Base-by-base conservation (phyloP, 306 rosid genomes). In the Trichosanthes truncata region DNA sequence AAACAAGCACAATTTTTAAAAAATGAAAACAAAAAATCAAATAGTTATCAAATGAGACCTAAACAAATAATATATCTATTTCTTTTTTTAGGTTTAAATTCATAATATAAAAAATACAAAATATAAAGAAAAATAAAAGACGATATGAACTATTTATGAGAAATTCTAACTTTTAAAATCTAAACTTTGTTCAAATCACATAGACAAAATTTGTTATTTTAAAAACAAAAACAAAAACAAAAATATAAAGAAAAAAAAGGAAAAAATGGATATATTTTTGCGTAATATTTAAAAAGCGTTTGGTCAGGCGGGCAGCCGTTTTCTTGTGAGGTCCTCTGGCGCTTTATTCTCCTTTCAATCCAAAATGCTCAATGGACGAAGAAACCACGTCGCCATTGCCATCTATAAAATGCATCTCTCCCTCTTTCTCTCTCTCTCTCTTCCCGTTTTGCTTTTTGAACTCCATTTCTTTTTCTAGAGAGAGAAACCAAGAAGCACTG, bases 271-370 rank as follows among this genome's bases (percentile, higher is more conserved):
- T 4, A 29, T 29, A 29, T 29, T 35, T 38, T 65, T 3, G 12
- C 41, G 0, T 25, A 26, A 66, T 66, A 66, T 66, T 66, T 66
- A 66, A 0, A 65, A 3, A 20, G 80, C 33, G 13, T 26, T 25
- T 10, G 55, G 20, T 12, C 61, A 15, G 61, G 25, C 9, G 14
- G 46, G 73, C 26, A 66, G 74, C 74, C 74, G 74, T 35, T 66
- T 66, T 36, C 29, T 66, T 66, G 29, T 66, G 74, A 66, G 74
- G 49, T 38, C 26, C 14, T 66, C 74, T 66, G 49, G 29, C 74
- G 74, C 74, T 66, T 66, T 66, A 66, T 66, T 36, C 68, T 29
- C 20, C 49, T 61, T 21, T 61, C 68, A 61, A 61, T 61, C 73
- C 18, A 65, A 9, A 65, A 33, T 17, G 15, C 4, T 4, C 26